Conservation (phyloP, 1,139 yeast species). For the Geotrichum siamense region DNA sequence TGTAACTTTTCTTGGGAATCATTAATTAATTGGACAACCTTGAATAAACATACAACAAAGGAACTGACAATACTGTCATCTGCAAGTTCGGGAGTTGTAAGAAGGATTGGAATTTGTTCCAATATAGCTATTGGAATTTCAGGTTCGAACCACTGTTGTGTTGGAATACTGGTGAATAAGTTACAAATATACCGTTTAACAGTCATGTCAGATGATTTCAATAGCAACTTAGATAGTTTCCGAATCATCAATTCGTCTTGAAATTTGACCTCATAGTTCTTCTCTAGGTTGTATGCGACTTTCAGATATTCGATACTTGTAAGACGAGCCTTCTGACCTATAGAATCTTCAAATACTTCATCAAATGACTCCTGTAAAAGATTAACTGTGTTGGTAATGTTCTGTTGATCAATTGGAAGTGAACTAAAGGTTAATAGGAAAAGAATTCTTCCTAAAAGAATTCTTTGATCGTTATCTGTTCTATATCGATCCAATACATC, state of each 20-base stretch:
- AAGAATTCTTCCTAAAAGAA: constrained; percentile 20
- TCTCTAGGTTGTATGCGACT: constrained; percentile 21
- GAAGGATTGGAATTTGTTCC: background rate
- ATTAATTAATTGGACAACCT: background rate
- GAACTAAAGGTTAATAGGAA: constrained; percentile 21
- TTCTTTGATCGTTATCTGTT: background rate
- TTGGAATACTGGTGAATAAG: constrained; percentile 20
- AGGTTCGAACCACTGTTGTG: constrained; percentile 16
- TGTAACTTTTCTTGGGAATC: background rate
- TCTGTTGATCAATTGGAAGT: constrained; percentile 14
- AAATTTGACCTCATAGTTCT: constrained; percentile 18
- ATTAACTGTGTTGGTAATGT: constrained; percentile 15
- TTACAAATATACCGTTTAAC: constrained; percentile 21
- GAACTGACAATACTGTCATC: constrained; percentile 1
- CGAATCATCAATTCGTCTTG: background rate
- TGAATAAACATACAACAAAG: background rate
- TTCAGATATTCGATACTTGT: constrained; percentile 23
- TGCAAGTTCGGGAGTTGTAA: background rate
- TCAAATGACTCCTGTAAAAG: constrained; percentile 11
- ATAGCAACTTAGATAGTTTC: background rate
- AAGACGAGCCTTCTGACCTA: constrained; percentile 11
- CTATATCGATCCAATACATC: background rate
- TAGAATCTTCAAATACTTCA: constrained; percentile 1
- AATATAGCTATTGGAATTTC: constrained; percentile 10
- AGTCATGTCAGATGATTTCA: constrained; percentile 6